These are phyloP conservation scores for Vigna nakashimae DNA, from an alignment of 306 rosid species.

Conservation along the genomic window DNA sequence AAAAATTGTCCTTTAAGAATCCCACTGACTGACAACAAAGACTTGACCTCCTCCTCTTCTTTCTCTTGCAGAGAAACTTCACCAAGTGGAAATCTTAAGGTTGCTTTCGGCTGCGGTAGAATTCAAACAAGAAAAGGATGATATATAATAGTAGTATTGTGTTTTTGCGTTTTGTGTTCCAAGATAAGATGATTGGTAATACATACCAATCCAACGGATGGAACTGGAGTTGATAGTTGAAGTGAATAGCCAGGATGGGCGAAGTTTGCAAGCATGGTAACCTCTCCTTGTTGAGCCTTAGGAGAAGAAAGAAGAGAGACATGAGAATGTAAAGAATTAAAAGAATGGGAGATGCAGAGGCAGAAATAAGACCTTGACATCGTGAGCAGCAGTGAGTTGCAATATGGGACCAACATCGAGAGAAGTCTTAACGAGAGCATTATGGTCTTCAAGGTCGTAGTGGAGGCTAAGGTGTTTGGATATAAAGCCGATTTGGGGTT, in stretches of 20 bases:
- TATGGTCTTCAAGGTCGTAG: conserved; percentile 69
- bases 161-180: not conserved
- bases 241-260: conserved; percentile 76
- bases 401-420: conserved; percentile 70
- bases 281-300: conserved; percentile 82
- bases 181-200: not conserved
- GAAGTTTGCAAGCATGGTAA: conserved; percentile 64
- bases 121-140: not conserved
- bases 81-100: conserved; percentile 84
- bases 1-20: conserved; percentile 61
- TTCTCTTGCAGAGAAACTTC: conserved; percentile 80
- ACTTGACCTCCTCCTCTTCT: conserved; percentile 67
- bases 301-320: not conserved
- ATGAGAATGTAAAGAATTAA: conserved; percentile 13
- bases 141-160: not conserved
- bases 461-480: conserved; percentile 73
- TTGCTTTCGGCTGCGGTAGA: conserved; percentile 82
- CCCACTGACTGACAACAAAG: conserved; percentile 64
- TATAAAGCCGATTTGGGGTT: conserved; percentile 69
- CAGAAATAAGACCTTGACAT: conserved; percentile 65
- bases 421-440: conserved; percentile 69
- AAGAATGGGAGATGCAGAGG: not conserved
- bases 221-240: conserved; percentile 76
- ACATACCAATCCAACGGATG: conserved; percentile 70
- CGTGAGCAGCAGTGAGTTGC: conserved; percentile 68